Base-by-base conservation (phyloP, 257 asterid species). In the Linaria vulgaris region DNA sequence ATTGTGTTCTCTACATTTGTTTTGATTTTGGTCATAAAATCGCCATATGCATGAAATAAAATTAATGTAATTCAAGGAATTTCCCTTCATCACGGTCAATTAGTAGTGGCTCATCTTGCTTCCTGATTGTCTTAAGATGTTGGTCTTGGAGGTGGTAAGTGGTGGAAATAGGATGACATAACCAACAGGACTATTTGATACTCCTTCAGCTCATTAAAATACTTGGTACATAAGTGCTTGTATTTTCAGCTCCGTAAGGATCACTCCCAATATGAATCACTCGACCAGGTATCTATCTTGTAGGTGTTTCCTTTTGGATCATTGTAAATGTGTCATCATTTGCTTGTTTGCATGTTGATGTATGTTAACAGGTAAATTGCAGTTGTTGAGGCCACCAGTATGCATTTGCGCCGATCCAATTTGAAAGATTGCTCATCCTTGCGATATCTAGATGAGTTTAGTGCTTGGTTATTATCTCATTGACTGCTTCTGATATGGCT, bases 11-110 rank as follows among this genome's bases (percentile, higher is more conserved):
- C 25, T n/a, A 34, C 47, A 45, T 48, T 55, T 56, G 23, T 59
- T 12, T 14, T 12, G 14, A 13, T 45, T 17, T 63, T 8, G 10
- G 22, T 21, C 41, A n/a, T 43, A 25, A 48, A 38, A 58, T 10
- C 21, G 15, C 14, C 13, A 27, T 30, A 21, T 55, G 47, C 59
- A 46, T 56, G 50, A 56, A 56, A 14, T 52, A 12, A 52, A 17
- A 54, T 46, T 62, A 20, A 24, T 31, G 21, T 48, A 62, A 41
- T 56, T 41, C 4, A 56, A 31, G 20, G 37, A 20, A 13, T 17
- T 23, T 59, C 41, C 48, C 51, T 68, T 23, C 68, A 27, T 53
- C 27, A 53, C 15, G 38, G n/a, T 34, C 45, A 21, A n/a, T n/a
- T n/a, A n/a, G n/a, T n/a, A n/a, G n/a, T n/a, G n/a, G n/a, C n/a